phyloP scores from a whole-genome alignment of 352 stramenopile genomes.

The Globisporangium polare region DNA sequence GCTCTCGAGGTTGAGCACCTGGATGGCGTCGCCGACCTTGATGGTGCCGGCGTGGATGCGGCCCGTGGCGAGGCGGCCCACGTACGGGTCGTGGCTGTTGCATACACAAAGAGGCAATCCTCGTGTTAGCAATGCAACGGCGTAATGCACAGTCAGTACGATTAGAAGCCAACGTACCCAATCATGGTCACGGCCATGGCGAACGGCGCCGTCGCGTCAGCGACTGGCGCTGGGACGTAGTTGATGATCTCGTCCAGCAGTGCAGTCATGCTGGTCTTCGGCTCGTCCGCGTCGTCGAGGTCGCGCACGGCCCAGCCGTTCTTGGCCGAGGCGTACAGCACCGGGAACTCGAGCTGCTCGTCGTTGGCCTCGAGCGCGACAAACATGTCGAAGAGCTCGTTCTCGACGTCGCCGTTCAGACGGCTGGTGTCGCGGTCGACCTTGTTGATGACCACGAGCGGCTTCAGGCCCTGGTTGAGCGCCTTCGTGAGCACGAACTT shows the following conservation, averaged over 20 bases:
- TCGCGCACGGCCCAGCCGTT: constrained; percentile 94
- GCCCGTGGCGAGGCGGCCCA: constrained; percentile 96
- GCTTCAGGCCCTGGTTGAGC: constrained; percentile 89
- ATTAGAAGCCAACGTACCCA: constrained; percentile 30
- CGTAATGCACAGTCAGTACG: not conserved
- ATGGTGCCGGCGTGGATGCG: constrained; percentile 93
- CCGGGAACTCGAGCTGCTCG: constrained; percentile 96
- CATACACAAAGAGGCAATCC: constrained; percentile 8
- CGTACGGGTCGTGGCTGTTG: constrained; percentile 95
- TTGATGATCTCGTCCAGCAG: constrained; percentile 97
- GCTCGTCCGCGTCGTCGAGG: constrained; percentile 64
- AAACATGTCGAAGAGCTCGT: constrained; percentile 97
- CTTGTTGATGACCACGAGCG: constrained; percentile 99
- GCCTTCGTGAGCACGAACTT: constrained; percentile 99
- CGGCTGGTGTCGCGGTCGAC: constrained; percentile 92
- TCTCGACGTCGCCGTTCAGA: constrained; percentile 93
- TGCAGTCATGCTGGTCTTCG: constrained; percentile 88
- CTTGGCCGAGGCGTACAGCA: constrained; percentile 95
- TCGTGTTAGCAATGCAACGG: not conserved
- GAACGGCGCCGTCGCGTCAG: constrained; percentile 82
- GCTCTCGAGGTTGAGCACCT: constrained; percentile 85
- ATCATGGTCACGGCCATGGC: constrained; percentile 97
- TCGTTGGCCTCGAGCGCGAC: constrained; percentile 91
- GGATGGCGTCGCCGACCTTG: constrained; percentile 87
- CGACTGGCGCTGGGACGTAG: constrained; percentile 89